A percentile compares a stretch with the other conserved stretches of the same genome.
phyloP scores from a whole-genome alignment of 352 stramenopile species.

The Plasmopara viticola region DNA sequence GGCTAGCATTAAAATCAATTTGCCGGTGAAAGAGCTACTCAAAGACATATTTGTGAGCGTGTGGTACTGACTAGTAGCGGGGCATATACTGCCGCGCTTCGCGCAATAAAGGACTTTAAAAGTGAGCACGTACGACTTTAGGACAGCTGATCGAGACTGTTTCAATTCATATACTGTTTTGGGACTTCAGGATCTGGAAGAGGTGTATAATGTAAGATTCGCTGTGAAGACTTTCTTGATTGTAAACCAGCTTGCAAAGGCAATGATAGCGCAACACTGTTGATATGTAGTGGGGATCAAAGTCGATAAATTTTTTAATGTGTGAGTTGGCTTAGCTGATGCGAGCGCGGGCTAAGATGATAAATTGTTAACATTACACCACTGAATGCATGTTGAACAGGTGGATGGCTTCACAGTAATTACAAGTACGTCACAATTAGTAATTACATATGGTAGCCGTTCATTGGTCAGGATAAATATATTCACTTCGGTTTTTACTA shows the following conservation, averaged over 20 bases:
- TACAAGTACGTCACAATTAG: too few relatives aligned
- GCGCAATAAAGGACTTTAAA: slow-evolving; percentile 52
- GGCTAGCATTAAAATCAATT: slow-evolving; percentile 24
- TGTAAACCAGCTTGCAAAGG: neutral
- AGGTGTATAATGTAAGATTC: neutral
- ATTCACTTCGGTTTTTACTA: too few relatives aligned
- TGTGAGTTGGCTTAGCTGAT: neutral
- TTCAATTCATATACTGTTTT: slow-evolving; percentile 5
- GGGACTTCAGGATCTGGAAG: neutral
- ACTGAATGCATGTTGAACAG: too few relatives aligned
- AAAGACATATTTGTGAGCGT: slow-evolving; percentile 35
- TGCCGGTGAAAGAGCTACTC: slow-evolving; percentile 65
- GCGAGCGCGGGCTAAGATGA: slow-evolving; percentile 1
- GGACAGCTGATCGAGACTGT: slow-evolving; percentile 10
- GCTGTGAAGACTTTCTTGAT: neutral
- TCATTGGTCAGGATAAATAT: too few relatives aligned
- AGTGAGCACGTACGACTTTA: slow-evolving; percentile 52
- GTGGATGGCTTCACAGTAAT: too few relatives aligned
- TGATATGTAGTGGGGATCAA: slow-evolving; percentile 1
- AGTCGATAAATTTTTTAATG: neutral
- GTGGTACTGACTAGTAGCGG: slow-evolving; percentile 39
- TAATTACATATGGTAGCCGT: too few relatives aligned
- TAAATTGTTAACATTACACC: too few relatives aligned
- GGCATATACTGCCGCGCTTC: slow-evolving; percentile 69
- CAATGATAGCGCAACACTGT: neutral